A percentile compares a stretch with the other conserved stretches of the same genome.
phyloP scores from a whole-genome alignment of 495 filamentous ascomycete species.

The Friedmanniomyces simplex region DNA sequence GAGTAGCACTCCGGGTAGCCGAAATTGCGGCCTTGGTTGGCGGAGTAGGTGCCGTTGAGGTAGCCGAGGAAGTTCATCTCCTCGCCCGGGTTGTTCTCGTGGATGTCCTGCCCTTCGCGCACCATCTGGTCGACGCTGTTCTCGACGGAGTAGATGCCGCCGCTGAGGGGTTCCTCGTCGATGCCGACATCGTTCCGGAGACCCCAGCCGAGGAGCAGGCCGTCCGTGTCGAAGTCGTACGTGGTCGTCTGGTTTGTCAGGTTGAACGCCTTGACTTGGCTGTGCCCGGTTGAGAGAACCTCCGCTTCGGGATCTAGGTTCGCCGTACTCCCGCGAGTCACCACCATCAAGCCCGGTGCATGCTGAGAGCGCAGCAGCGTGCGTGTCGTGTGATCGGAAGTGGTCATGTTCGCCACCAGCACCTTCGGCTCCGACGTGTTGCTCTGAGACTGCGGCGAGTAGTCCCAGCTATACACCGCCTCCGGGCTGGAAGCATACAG shows the following conservation, averaged over 20 bases:
- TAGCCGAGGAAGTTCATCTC: conserved; percentile 63
- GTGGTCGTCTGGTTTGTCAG: conserved; percentile 35
- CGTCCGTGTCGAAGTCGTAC: conserved; percentile 39
- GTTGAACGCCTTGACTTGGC: conserved; percentile 57
- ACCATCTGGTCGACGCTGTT: conserved; percentile 58
- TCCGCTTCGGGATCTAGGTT: conserved; percentile 49
- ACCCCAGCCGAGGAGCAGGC: conserved; percentile 57
- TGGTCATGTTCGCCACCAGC: conserved; percentile 50
- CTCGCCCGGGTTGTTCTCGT: conserved; percentile 62
- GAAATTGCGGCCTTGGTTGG: conserved; percentile 42
- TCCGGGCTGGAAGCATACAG: conserved; percentile 53
- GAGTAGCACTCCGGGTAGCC: conserved; percentile 65
- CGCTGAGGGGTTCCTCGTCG: conserved; percentile 43
- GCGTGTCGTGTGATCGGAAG: conserved; percentile 49
- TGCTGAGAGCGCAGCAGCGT: conserved; percentile 49
- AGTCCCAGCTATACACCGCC: conserved; percentile 50
- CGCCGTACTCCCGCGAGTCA: conserved; percentile 50
- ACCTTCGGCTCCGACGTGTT: conserved; percentile 34
- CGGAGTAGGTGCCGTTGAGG: conserved; percentile 37
- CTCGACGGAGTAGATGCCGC: conserved; percentile 58
- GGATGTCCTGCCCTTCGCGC: conserved; percentile 48
- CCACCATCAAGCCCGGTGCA: conserved; percentile 43
- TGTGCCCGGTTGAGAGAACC: conserved; percentile 42
- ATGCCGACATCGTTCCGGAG: conserved; percentile 63
- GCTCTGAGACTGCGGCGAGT: conserved; percentile 40